Percentiles rank a stretch among this genome's conserved stretches.
phyloP scores from a whole-genome alignment of 305 asterid species.

The Fraxinus baroniana region DNA sequence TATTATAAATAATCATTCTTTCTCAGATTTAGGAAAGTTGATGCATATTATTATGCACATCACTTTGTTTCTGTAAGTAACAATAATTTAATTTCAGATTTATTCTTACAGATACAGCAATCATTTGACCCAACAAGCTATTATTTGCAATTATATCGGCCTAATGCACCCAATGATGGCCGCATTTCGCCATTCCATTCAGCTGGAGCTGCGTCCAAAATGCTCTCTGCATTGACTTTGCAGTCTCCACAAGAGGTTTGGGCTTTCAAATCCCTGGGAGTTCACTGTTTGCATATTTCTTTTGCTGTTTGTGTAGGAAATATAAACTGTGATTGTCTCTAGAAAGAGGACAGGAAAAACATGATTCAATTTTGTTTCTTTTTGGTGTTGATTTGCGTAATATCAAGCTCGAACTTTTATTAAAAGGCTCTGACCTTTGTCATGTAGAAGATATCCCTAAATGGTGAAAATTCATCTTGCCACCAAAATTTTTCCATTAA shows the following conservation, averaged over 20 bases:
- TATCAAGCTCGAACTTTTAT: not conserved
- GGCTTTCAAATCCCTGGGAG: slow-evolving; percentile 10
- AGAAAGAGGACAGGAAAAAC: not conserved
- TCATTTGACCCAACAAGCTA: slow-evolving; percentile 75
- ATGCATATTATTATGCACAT: slow-evolving; percentile 11
- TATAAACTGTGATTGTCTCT: not conserved
- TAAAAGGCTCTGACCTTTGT: not conserved
- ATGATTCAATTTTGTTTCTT: not conserved
- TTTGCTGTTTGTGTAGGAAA: slow-evolving; percentile 5
- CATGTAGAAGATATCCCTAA: not conserved
- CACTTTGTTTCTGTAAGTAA: not conserved
- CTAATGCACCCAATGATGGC: slow-evolving; percentile 69
- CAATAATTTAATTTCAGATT: not conserved
- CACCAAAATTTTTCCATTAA: not conserved
- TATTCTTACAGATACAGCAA: slow-evolving; percentile 66
- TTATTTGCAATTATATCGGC: slow-evolving; percentile 70
- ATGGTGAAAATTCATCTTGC: not conserved
- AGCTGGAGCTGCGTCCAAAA: slow-evolving; percentile 61
- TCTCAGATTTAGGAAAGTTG: not conserved
- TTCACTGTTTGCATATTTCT: not conserved
- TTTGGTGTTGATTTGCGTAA: not conserved
- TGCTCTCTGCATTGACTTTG: slow-evolving; percentile 64
- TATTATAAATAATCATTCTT: slow-evolving; percentile 3
- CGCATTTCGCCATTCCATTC: slow-evolving; percentile 77
- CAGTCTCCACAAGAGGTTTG: slow-evolving; percentile 89